Percentiles rank a stretch among this genome's conserved stretches.
phyloP scores from a whole-genome alignment of 805 yeast species.

The Candida sonorensis region DNA sequence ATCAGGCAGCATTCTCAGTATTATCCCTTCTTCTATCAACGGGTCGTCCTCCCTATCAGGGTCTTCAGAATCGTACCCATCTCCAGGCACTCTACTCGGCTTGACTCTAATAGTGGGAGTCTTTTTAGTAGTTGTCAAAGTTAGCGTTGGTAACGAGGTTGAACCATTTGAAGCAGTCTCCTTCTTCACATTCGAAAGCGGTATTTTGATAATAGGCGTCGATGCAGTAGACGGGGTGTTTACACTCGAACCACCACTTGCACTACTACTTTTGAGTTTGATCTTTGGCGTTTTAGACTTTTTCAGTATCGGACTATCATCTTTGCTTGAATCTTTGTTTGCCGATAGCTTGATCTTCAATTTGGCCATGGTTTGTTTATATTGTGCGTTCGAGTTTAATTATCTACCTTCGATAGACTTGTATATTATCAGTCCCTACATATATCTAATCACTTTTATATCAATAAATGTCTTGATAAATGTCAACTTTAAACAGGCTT shows the following conservation, averaged over 20 bases:
- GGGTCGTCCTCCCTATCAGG: slow-evolving; percentile 97
- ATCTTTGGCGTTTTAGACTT: too few species aligned
- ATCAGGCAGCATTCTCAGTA: slow-evolving; percentile 62
- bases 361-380: slow-evolving; percentile 13
- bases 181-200: slow-evolving; percentile 1
- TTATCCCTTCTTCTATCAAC: slow-evolving; percentile 76
- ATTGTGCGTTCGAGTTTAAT: background rate
- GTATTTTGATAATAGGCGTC: slow-evolving; percentile 6
- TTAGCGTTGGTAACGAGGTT: slow-evolving; percentile 12
- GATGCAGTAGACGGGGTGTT: slow-evolving; percentile 15
- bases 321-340: too few species aligned
- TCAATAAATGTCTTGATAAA: too few species aligned
- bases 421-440: too few species aligned
- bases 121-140: slow-evolving; percentile 32
- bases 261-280: slow-evolving; percentile 9
- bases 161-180: background rate
- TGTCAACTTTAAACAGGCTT: too few species aligned
- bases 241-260: too few species aligned
- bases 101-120: slow-evolving; percentile 46
- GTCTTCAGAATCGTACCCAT: slow-evolving; percentile 95
- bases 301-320: too few species aligned
- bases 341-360: slow-evolving; percentile 21
- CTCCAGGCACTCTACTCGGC: slow-evolving; percentile 74
- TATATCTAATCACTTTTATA: too few species aligned
- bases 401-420: too few species aligned